phyloP scores from a whole-genome alignment of 306 rosid species.

The Astragalus glycyphyllos region DNA sequence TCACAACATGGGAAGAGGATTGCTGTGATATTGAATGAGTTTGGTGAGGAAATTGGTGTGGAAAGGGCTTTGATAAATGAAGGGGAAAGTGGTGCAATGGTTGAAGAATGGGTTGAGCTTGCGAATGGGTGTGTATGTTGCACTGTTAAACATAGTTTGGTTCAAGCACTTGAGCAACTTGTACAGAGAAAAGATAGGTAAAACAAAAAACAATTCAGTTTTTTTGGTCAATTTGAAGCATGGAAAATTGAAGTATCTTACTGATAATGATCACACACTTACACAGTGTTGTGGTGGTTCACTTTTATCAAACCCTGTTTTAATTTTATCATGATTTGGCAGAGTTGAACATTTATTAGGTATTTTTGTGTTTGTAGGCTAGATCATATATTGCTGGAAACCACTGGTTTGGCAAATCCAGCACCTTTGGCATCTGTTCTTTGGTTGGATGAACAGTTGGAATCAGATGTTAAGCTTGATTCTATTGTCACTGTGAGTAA shows the following conservation, averaged over 20 bases:
- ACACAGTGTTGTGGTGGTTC: neutral
- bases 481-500: slow-evolving; percentile 86
- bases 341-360: slow-evolving; percentile 7
- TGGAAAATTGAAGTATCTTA: slow-evolving; percentile 7
- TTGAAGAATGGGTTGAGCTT: slow-evolving; percentile 98
- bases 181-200: slow-evolving; percentile 89
- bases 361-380: slow-evolving; percentile 55
- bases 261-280: neutral
- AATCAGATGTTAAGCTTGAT: slow-evolving; percentile 82
- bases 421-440: slow-evolving; percentile 95
- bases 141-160: slow-evolving; percentile 89
- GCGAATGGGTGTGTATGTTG: slow-evolving; percentile 95
- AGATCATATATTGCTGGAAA: slow-evolving; percentile 94
- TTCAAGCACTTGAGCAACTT: slow-evolving; percentile 96
- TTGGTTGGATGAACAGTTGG: slow-evolving; percentile 98
- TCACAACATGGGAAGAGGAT: slow-evolving; percentile 90
- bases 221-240: slow-evolving; percentile 3
- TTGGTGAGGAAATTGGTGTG: slow-evolving; percentile 96
- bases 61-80: slow-evolving; percentile 97
- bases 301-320: slow-evolving; percentile 25
- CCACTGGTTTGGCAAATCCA: slow-evolving; percentile 98
- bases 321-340: neutral
- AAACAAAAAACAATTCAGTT: neutral
- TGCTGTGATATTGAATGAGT: slow-evolving; percentile 93
- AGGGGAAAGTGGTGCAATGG: slow-evolving; percentile 90